Conservation (phyloP, 345 rosid genomes). For the Euphorbia peplus region DNA sequence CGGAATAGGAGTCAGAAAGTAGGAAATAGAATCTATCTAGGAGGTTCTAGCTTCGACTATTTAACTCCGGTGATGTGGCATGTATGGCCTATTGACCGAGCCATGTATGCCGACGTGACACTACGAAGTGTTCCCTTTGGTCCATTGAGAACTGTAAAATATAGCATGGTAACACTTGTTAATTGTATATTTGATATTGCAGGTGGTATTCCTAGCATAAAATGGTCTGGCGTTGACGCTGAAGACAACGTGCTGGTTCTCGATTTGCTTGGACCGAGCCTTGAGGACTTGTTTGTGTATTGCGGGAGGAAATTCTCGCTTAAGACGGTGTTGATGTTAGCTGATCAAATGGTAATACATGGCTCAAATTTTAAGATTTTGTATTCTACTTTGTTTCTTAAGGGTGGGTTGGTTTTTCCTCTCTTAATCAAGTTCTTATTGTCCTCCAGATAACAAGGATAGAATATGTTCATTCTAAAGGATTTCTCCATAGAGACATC, state of each 20-base stretch:
- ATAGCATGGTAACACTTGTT: no score
- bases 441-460: slow-evolving; percentile 54
- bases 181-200: neutral
- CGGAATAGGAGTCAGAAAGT: no score
- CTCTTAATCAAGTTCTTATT: neutral
- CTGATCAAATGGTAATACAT: slow-evolving; percentile 80
- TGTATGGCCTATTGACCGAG: no score
- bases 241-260: slow-evolving; percentile 73
- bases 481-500: slow-evolving; percentile 79
- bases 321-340: slow-evolving; percentile 83
- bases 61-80: no score
- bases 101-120: no score
- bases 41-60: no score
- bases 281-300: slow-evolving; percentile 84
- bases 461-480: slow-evolving; percentile 74
- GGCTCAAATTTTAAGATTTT: neutral
- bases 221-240: slow-evolving; percentile 85
- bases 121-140: no score
- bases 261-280: slow-evolving; percentile 93
- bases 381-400: neutral
- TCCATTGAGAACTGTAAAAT: no score
- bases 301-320: slow-evolving; percentile 86
- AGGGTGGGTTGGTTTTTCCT: neutral
- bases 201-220: slow-evolving; percentile 83
- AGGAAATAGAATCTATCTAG: no score